Conservation (phyloP, 2,329 filamentous ascomycete species). For the Trichoderma aggressivum region DNA sequence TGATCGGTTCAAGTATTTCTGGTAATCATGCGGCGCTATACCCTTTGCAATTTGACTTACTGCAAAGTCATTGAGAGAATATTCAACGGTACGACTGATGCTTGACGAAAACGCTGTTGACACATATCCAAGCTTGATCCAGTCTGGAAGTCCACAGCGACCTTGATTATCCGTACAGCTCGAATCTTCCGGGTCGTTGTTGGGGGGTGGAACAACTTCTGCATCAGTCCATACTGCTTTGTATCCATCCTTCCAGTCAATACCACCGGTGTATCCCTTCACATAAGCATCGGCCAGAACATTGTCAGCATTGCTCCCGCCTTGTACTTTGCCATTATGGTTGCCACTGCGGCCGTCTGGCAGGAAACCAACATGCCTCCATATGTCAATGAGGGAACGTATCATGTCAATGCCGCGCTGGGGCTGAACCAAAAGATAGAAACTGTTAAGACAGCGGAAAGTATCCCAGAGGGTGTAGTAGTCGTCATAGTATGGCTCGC, state of each 20-base stretch:
- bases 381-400: conserved; percentile 56
- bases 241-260: conserved; percentile 55
- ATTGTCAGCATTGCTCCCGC: conserved; percentile 59
- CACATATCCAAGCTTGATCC: conserved; percentile 55
- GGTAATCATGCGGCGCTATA: conserved; percentile 47
- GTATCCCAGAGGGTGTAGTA: conserved; percentile 56
- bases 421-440: conserved; percentile 15
- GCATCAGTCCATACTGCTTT: conserved; percentile 54
- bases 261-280: conserved; percentile 42
- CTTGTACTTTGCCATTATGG: conserved; percentile 56
- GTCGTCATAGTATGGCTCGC: conserved; percentile 58
- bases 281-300: conserved; percentile 59
- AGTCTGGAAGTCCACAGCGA: conserved; percentile 56
- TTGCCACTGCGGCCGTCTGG: conserved; percentile 54
- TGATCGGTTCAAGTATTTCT: conserved; percentile 43
- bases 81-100: conserved; percentile 55
- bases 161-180: conserved; percentile 52
- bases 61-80: conserved; percentile 56
- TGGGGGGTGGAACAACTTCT: conserved; percentile 50
- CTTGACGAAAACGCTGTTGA: conserved; percentile 50
- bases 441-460: conserved; percentile 44
- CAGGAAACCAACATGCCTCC: conserved; percentile 51
- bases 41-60: conserved; percentile 36
- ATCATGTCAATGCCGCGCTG: conserved; percentile 27
- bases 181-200: conserved; percentile 46